Evolutionary conservation across 148 eudicot genomes (phyloP), one percentile per base, ranked within the genome.

Genomic region (Rhododendron kiyosumense): DNA sequence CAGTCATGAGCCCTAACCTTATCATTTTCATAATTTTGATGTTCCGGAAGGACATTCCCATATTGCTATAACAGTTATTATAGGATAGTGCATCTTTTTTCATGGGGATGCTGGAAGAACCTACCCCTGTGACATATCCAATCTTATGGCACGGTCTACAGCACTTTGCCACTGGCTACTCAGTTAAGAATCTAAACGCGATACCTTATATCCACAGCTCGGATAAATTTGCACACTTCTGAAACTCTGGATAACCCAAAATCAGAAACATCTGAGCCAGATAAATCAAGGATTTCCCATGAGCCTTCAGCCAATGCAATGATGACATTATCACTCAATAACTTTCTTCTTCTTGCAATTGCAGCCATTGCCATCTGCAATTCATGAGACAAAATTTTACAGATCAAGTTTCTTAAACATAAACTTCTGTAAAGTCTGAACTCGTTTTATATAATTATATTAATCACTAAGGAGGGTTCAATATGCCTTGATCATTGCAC

Each of bases 191-290:
- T 59, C 7, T 77, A 36, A 75, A 76, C 0, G 22, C 24, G 22
- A 43, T 90, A 95, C 99, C 99, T 97, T 89, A 95, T 94, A 91
- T 97, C 98, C 63, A 94, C 94, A 63, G 98, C 97, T 84, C 89
- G 91, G 30, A 97, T 78, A 84, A 87, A 87, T 30, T 87, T 88
- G 91, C 97, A 97, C 5, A 84, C 90, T 85, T 94, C 89, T 52
- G 93, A 93, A 81, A 94, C 89, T 86, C 88, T 92, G 46, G 90
- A 89, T 84, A 96, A 92, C 81, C 99, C 98, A 86, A 85, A 88
- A 91, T 97, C 98, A 79, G 99, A 90, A 65, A 97, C 93, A 82
- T 93, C 95, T 74, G 98, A 95, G 89, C 92, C 87, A 83, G 98
- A 97, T 84, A 95, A 74, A 86, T 97, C 98, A 87, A 97, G 95